Evolutionary conservation across 139 green algal genomes (phyloP), one percentile per base, ranked within the genome.

Genomic region (Coccomyxa sp.): DNA sequence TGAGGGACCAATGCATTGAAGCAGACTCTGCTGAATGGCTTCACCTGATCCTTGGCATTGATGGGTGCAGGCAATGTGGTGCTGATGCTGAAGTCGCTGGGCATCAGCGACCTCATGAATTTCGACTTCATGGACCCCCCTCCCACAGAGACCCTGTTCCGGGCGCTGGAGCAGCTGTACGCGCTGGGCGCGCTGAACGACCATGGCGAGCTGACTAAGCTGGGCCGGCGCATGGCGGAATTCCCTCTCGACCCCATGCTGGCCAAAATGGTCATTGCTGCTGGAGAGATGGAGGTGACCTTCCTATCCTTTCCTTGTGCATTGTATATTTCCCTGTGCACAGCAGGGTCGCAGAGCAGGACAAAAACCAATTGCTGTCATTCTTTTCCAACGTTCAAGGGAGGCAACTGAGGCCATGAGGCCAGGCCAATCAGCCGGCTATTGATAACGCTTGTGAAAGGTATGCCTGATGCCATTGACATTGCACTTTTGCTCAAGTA

Each of bases 101-200:
- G 96, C 81, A 99, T 99, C 91, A 98, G 99, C 83, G 94, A 99
- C 87, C 87, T 99, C 50, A 86, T 99, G 74, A 86, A 90, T 82
- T 99, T 99, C 83, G 96, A 99, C 88, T 99, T 99, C 91, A 99
- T 99, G 96, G 96, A 99, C 87, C 95, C 96, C 1, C 94, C 94
- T 1, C 94, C 94, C 36, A 89, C 89, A 1, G 92, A 98, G 83
- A 97, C 95, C 2, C 90, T 99, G 80, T 88, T 99, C 74, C 78
- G 92, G 0, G 95, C 96, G 31, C 84, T 99, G 73, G 97, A 99
- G 90, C 82, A 89, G 87, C 87, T 99, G 72, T 99, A 99, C 75
- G 96, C 97, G 50, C 89, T 99, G 37, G 97, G 95, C 0, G 94
- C 96, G 16, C 90, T 99, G 8, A 98, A 98, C 79, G 94, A 98